Evolutionary conservation across 2,329 filamentous ascomycete species (phyloP), one percentile per base, ranked within the genome.

Genomic region (Venturia carpophila): DNA sequence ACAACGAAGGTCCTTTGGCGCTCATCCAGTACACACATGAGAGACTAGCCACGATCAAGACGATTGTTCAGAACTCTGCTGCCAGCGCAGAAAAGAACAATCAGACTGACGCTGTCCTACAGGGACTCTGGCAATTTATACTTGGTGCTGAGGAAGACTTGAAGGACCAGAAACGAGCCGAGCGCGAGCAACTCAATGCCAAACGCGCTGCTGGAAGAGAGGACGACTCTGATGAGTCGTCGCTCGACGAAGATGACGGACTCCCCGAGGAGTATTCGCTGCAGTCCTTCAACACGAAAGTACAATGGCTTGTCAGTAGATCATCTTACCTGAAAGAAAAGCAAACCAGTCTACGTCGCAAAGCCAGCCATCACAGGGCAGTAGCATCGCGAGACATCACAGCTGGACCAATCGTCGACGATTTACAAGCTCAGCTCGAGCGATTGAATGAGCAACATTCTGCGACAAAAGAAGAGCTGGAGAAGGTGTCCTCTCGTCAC

Each of bases 341-440:
- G 73, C 95, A 96, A 73, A 85, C 86, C 61, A 92, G 96, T 27
- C 82, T 97, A 10, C 89, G 93, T 71, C 86, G 92, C 55, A 92
- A 97, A 74, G 93, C 97, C 71, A 93, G 96, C 77, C 92, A 97
- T 74, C 93, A 97, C 76, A 89, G 92, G 66, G 91, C 96, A 72
- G 83, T 97, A 66, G 92, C 83, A 78, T 92, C 92, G 72, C 92
- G 91, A 0, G 55, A 42, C 55, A 34, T 52, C 19, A 30, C 41
- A 39, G 34, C 37, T 21, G 27, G 39, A 49, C 37, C 45, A 43
- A 30, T 34, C 9, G 52, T 42, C 21, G 63, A 64, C 6, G 63
- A 42, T 41, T 34, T 65, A 41, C 65, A 52, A 34, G 34, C 42
- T 15, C 49, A 66, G 43, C 66, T 62, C 47, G 43, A 55, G 17